phyloP scores from a whole-genome alignment of 2,329 filamentous ascomycete genomes.

The Aspergillus pseudoviridinutans region DNA sequence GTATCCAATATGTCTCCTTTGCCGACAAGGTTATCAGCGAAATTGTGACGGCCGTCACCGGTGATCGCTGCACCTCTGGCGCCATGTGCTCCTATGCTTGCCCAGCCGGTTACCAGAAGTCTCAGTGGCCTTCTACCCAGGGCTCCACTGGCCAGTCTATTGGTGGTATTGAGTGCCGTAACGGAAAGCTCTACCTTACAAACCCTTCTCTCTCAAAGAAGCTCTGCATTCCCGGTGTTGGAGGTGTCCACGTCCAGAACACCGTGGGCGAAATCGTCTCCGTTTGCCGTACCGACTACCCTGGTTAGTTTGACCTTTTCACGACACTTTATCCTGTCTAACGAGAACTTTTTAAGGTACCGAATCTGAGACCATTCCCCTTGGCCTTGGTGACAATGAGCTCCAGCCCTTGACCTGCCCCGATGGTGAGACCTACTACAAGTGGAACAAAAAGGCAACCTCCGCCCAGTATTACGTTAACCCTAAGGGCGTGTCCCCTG shows the following conservation, averaged over 20 bases:
- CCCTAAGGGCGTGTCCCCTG: conserved; percentile 63
- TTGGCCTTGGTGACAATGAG: conserved; percentile 58
- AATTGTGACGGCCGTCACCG: conserved; percentile 61
- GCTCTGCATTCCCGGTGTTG: conserved; percentile 71
- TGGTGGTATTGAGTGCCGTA: conserved; percentile 74
- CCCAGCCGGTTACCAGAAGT: conserved; percentile 85
- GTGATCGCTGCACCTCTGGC: conserved; percentile 57
- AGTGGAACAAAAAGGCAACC: conserved; percentile 69
- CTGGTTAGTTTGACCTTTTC: conserved; percentile 52
- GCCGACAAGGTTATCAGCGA: conserved; percentile 55
- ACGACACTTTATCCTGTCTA: background rate
- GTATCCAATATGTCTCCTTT: conserved; percentile 65
- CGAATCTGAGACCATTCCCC: conserved; percentile 80
- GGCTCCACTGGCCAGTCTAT: conserved; percentile 78
- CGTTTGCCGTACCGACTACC: conserved; percentile 94
- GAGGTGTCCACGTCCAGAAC: conserved; percentile 71
- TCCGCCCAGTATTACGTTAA: conserved; percentile 98
- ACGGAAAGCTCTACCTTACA: conserved; percentile 73
- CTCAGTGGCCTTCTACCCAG: conserved; percentile 79
- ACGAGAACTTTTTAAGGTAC: conserved; percentile 46
- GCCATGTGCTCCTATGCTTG: conserved; percentile 90
- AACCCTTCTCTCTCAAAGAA: conserved; percentile 59
- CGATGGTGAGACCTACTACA: conserved; percentile 67
- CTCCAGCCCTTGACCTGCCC: conserved; percentile 70
- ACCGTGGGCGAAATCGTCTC: conserved; percentile 62